Base-by-base conservation (phyloP, 1,284 basidiomycete genomes). In the Abortiporus biennis region DNA sequence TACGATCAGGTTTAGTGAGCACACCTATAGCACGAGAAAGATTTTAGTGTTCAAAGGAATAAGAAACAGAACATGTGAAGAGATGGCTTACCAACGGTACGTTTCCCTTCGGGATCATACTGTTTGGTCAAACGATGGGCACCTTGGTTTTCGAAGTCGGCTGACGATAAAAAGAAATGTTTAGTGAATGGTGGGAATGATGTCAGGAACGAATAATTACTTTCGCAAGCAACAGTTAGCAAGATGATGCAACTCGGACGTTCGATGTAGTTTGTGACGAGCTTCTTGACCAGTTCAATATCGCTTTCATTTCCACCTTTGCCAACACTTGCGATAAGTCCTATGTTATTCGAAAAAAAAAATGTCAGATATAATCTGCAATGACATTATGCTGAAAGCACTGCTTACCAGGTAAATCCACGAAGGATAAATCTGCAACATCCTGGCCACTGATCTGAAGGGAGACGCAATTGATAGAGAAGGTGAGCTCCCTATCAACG, bases 1-100 rank as follows among this genome's bases (percentile, higher is more conserved):
- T 82, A 4, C 79, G 74, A 53, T 88, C 85, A 0, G 83, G 80
- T 52, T 86, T 87, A 0, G 84, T 87, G n/a, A 87, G 65, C 17
- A 87, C 83, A 43, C 82, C 84, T 85, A 38, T 12, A 8, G n/a
- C 8, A 19, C 15, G 9, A 6, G 19, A 13, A 21, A 41, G 21
- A 15, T 35, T 17, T 8, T 38, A 8, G 9, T 13, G 5, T 8
- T 37, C 9, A 20, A 9, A 13, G 19, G n/a, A 31, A 8, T 21
- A 19, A 22, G 1, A 13, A 19, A 4, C 29, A 36, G 44, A 43
- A 16, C 17, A 38, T 27, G 15, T 22, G 20, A 19, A 24, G 35
- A 11, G 25, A 24, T 2, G 25, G 54, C 72, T 36, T 47, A 80
- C 85, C 83, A 23, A 87, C 77, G 0, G 82, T 88, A 2, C 83